phyloP scores from a whole-genome alignment of 1,284 basidiomycete species.

The Sporisorium scitamineum region DNA sequence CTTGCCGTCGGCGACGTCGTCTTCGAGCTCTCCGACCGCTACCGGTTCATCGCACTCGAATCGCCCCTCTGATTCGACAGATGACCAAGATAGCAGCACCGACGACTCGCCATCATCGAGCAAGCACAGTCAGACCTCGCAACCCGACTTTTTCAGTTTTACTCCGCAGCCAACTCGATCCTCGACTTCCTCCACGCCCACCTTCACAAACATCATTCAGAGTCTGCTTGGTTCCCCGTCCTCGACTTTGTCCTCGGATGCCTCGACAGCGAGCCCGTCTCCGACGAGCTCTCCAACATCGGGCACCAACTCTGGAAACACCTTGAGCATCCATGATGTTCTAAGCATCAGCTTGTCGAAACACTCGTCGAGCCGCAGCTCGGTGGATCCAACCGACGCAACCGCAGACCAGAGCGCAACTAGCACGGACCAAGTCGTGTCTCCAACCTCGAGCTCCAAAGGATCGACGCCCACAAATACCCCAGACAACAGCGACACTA shows the following conservation, averaged over 20 bases:
- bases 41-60: conserved; percentile 3
- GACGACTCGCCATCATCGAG: conserved; percentile 16
- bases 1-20: conserved; percentile 11
- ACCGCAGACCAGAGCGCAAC: background rate
- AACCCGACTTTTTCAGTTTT: conserved; percentile 34
- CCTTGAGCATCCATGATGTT: background rate
- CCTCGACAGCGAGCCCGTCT: background rate
- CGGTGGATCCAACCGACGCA: background rate
- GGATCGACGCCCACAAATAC: background rate
- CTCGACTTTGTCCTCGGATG: conserved; percentile 3
- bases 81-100: conserved; percentile 1
- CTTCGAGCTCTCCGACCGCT: conserved; percentile 1
- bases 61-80: background rate
- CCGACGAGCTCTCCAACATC: conserved; percentile 8
- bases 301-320: background rate
- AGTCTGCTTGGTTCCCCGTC: conserved; percentile 6
- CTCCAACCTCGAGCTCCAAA: background rate
- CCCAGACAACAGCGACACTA: background rate
- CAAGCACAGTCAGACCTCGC: conserved; percentile 12
- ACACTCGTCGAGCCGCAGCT: background rate
- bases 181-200: conserved; percentile 8
- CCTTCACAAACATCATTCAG: background rate
- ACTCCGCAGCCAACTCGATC: conserved; percentile 18
- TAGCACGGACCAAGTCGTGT: background rate
- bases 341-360: background rate